Evolutionary conservation across 2,329 filamentous ascomycete genomes (phyloP), one percentile per base, ranked within the genome.

Genomic region (Trichophyton benhamiae): DNA sequence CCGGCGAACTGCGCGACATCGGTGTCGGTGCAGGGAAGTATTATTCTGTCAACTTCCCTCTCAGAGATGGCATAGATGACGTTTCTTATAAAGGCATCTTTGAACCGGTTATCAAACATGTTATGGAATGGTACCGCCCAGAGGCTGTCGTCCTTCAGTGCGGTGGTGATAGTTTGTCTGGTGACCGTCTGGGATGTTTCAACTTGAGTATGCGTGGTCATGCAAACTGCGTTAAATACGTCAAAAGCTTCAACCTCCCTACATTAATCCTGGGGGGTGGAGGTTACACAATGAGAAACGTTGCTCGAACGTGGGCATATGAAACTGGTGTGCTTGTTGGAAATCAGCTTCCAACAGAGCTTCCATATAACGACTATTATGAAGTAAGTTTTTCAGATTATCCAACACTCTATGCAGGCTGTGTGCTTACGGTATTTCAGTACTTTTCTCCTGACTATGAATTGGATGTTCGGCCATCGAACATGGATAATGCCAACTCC

Each of bases 281-380:
- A 66, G 85, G 85, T 44, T 87, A 87, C 68, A 87, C 85, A 0
- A 87, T 87, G 83, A 79, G 85, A 60, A 87, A 82, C 63, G 79
- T 82, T 58, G 77, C 79, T 52, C 79, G 84, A 57, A 86, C 84
- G 0, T 86, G 82, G 83, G 78, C 78, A 22, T 83, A 79, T 67
- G 77, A 96, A 83, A 87, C 76, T 67, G 92, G 92, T 66, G 82
- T 91, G 62, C 81, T 97, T 7, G 89, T 96, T 20, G 89, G 89
- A 30, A 84, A 91, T 63, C 82, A 89, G 33, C 89, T 97, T 82
- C 82, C 84, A 9, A 82, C 87, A 3, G 86, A 88, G n/a, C 80
- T 97, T 46, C 92, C 92, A 0, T 97, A 91, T 74, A 97, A 96
- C 65, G 92, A 97, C 77, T 97, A 97, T 74, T 97, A 97, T 70